Conservation (phyloP, 345 rosid genomes). For the Euphorbia pulcherrima region DNA sequence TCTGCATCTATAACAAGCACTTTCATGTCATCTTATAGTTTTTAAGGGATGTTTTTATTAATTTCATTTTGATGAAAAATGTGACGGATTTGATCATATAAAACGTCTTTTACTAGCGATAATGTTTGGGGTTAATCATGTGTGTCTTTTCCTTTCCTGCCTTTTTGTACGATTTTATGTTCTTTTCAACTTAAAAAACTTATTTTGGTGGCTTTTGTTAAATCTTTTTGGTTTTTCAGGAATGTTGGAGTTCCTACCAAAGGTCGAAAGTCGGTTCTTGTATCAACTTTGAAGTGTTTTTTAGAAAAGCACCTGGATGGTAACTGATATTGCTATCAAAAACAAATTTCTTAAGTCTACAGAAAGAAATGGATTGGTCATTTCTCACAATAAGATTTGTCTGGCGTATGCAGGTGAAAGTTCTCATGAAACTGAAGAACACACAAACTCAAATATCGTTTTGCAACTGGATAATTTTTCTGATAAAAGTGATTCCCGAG, state of each 20-base stretch:
- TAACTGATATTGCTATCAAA: slow-evolving; percentile 19
- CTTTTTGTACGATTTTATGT: neutral
- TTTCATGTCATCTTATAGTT: neutral
- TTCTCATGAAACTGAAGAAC: slow-evolving; percentile 30
- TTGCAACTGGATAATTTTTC: slow-evolving; percentile 15
- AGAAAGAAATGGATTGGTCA: neutral
- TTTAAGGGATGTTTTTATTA: neutral
- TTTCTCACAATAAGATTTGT: slow-evolving; percentile 14
- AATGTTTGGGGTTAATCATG: neutral
- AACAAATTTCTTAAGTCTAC: neutral
- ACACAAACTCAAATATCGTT: slow-evolving; percentile 27
- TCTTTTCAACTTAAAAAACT: neutral
- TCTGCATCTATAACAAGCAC: neutral
- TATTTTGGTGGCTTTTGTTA: neutral
- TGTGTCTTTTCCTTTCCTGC: neutral
- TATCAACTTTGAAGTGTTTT: slow-evolving; percentile 57
- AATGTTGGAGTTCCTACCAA: slow-evolving; percentile 62
- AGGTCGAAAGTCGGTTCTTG: slow-evolving; percentile 69
- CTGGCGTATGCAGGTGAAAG: slow-evolving; percentile 38
- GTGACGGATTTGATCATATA: neutral
- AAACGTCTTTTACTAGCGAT: neutral
- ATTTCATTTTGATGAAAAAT: neutral
- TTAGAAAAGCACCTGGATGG: slow-evolving; percentile 46
- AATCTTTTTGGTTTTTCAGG: slow-evolving; percentile 36
- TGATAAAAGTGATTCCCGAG: slow-evolving; percentile 29